A percentile compares a stretch with the other conserved stretches of the same genome.
Conservation (phyloP, 176 grass and related monocot genomes). For the Oryza rufipogon region DNA sequence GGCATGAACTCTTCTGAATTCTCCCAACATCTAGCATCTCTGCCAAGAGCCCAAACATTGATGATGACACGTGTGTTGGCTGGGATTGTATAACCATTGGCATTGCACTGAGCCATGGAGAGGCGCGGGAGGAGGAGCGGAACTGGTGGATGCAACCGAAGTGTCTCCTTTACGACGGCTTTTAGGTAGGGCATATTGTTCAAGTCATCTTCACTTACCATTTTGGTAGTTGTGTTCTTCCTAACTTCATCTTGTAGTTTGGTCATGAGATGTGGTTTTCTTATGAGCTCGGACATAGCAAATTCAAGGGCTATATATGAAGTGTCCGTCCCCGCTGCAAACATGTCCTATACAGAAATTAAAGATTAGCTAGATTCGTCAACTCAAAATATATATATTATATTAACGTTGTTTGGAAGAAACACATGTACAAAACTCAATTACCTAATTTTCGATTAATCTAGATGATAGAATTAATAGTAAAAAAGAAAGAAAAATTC, state of each 20-base stretch:
- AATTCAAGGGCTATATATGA: constrained; percentile 42
- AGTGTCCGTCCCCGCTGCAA: constrained; percentile 42
- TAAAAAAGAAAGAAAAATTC: too few relatives aligned
- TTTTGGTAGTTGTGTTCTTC: not conserved
- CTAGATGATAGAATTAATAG: too few relatives aligned
- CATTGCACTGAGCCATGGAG: constrained; percentile 20
- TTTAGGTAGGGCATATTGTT: constrained; percentile 25
- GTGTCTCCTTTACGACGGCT: constrained; percentile 46
- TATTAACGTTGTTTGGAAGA: not conserved
- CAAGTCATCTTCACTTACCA: constrained; percentile 26
- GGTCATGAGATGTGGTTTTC: constrained; percentile 30
- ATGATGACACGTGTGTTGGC: constrained; percentile 35
- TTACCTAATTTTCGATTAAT: too few relatives aligned
- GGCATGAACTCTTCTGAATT: constrained; percentile 36
- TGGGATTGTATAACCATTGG: constrained; percentile 41
- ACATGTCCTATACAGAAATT: constrained; percentile 40
- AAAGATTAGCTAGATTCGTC: not conserved
- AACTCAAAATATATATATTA: not conserved
- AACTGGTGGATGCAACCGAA: constrained; percentile 39
- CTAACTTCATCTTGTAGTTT: constrained; percentile 41
- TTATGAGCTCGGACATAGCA: constrained; percentile 44
- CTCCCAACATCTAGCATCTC: constrained; percentile 41
- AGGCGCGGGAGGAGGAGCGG: constrained; percentile 44
- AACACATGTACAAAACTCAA: not conserved
- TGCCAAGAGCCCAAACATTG: constrained; percentile 43